Percentiles rank a stretch among this genome's conserved stretches.
Evolutionary conservation across 768 basidiomycete species (phyloP).

Genomic region (Boletales sp.): DNA sequence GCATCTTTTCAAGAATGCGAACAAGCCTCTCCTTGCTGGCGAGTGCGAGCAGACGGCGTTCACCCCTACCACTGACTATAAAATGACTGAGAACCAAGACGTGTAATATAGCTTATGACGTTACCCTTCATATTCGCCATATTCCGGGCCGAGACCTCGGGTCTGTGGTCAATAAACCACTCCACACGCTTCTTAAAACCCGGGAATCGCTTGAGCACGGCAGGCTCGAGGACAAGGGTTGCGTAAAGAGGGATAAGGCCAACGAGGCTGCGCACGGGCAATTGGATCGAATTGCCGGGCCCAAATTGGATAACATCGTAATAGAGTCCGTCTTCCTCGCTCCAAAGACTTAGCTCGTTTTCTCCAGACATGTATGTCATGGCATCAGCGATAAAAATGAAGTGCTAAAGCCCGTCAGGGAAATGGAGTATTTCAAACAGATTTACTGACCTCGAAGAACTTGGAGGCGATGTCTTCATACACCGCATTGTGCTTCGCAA

Average conservation of each 20-base stretch:
- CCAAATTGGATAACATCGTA: constrained; percentile 96
- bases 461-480: constrained; percentile 99
- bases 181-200: constrained; percentile 99
- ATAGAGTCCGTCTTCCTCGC: constrained; percentile 96
- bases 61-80: constrained; percentile 63
- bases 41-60: constrained; percentile 84
- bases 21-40: constrained; percentile 89
- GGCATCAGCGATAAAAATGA: constrained; percentile 97
- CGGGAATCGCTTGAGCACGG: constrained; percentile 84
- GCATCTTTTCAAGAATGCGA: constrained; percentile 90
- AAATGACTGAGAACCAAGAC: neutral
- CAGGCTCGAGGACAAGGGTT: constrained; percentile 89
- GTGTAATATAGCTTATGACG: constrained; percentile 5
- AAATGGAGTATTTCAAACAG: constrained; percentile 1
- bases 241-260: constrained; percentile 98
- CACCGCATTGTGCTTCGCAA: constrained; percentile 95
- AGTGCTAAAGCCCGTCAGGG: constrained; percentile 57
- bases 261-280: constrained; percentile 92
- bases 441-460: constrained; percentile 71
- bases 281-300: constrained; percentile 75
- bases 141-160: constrained; percentile 81
- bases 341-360: constrained; percentile 84
- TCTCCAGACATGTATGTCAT: constrained; percentile 92
- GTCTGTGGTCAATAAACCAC: constrained; percentile 96
- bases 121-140: constrained; percentile 94